Percentiles rank a stretch among this genome's conserved stretches.
Conservation (phyloP, 129 eudicot genomes). For the Flaveria sonorensis region DNA sequence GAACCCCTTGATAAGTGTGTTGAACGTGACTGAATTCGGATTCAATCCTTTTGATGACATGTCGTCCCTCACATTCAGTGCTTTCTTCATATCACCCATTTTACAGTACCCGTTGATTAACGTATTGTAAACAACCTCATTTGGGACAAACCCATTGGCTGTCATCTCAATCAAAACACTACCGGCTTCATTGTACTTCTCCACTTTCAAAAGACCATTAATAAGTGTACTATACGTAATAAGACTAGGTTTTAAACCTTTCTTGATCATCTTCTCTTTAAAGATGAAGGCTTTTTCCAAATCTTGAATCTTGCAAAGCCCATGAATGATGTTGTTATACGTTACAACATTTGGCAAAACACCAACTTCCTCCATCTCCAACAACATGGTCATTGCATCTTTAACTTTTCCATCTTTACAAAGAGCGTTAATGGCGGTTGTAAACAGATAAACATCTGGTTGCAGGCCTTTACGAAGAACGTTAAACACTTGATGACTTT, state of each 20-base stretch:
- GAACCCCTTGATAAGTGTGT: conserved; percentile 63
- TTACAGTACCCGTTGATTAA: conserved; percentile 72
- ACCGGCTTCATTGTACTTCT: conserved; percentile 55
- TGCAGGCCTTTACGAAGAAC: conserved; percentile 35
- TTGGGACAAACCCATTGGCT: conserved; percentile 57
- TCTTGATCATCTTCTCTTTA: conserved; percentile 59
- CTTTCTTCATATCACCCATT: conserved; percentile 55
- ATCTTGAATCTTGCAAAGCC: conserved; percentile 54
- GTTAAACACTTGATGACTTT: conserved; percentile 54
- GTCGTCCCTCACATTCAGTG: conserved; percentile 52
- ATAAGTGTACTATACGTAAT: conserved; percentile 63
- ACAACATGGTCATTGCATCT: conserved; percentile 52
- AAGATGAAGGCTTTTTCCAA: conserved; percentile 56
- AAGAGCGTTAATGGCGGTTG: conserved; percentile 52
- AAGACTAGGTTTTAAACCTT: conserved; percentile 57
- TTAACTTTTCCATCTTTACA: conserved; percentile 61
- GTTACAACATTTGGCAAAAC: conserved; percentile 67
- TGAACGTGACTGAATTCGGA: conserved; percentile 64
- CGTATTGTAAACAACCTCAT: conserved; percentile 67
- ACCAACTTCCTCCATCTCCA: conserved; percentile 58
- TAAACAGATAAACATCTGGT: conserved; percentile 67
- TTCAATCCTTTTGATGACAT: conserved; percentile 57
- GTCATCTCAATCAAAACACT: conserved; percentile 60
- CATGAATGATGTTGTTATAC: conserved; percentile 67
- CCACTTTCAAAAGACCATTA: conserved; percentile 54